Evolutionary conservation across 768 basidiomycete species (phyloP).

Genomic region (Galerina sulciceps): DNA sequence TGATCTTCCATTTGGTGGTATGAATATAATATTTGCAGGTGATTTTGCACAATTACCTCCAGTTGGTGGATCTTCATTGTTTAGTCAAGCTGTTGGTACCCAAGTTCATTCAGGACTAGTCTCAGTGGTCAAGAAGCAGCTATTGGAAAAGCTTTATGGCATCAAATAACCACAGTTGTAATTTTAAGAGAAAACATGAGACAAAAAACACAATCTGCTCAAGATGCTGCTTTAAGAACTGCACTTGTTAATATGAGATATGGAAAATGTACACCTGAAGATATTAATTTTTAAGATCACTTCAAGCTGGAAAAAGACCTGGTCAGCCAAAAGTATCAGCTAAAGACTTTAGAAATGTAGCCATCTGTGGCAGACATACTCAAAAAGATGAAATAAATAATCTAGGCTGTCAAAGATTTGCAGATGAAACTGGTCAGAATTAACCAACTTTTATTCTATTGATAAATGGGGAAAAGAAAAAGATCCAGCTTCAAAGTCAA

Average conservation of each 20-base stretch:
- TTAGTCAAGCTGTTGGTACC: constrained; percentile 4
- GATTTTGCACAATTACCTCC: constrained; percentile 51
- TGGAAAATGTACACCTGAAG: constrained; percentile 29
- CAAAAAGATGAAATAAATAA: constrained; percentile 37
- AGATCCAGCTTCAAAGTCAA: too few species aligned
- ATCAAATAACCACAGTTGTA: constrained; percentile 38
- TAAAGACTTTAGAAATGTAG: constrained; percentile 29
- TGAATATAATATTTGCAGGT: constrained; percentile 48
- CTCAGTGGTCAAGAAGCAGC: constrained; percentile 19
- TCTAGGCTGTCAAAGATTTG: constrained; percentile 30
- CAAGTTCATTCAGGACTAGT: neutral
- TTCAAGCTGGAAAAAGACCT: constrained; percentile 23
- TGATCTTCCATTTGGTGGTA: constrained; percentile 35
- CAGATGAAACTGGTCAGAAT: constrained; percentile 24
- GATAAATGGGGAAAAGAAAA: constrained; percentile 2
- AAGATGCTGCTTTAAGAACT: constrained; percentile 29
- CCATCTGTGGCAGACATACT: constrained; percentile 35
- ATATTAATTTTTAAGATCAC: constrained; percentile 30
- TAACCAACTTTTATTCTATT: constrained; percentile 31
- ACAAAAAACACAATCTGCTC: constrained; percentile 20
- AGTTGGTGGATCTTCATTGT: constrained; percentile 20
- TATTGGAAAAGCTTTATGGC: constrained; percentile 33
- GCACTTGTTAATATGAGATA: constrained; percentile 38
- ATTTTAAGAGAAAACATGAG: constrained; percentile 39
- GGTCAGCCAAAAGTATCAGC: constrained; percentile 4